Evolutionary conservation across 2,329 filamentous ascomycete genomes (phyloP).

Genomic region (Calycina herbarum): DNA sequence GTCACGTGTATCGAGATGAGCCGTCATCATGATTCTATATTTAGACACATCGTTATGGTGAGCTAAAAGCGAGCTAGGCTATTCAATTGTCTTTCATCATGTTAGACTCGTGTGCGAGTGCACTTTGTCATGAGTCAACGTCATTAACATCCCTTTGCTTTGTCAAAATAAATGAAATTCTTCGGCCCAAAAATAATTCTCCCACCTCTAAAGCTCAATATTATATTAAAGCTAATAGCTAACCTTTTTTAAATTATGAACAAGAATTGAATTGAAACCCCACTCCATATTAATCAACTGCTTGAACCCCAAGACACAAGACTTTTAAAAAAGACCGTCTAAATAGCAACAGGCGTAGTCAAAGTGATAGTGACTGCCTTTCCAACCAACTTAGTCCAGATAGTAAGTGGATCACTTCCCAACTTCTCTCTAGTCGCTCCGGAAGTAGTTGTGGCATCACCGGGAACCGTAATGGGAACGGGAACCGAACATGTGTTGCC

Average conservation of each 20-base stretch:
- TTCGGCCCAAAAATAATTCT: no score
- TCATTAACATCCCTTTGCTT: no score
- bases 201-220: neutral
- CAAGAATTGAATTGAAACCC: neutral
- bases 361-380: constrained; percentile 1
- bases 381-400: constrained; percentile 48
- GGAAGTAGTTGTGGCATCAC: neutral
- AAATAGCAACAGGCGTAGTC: neutral
- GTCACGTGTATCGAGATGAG: no score
- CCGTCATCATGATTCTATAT: no score
- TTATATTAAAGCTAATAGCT: neutral
- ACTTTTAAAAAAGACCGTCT: neutral
- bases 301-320: neutral
- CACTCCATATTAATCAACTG: neutral
- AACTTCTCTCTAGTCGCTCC: constrained; percentile 42
- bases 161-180: no score
- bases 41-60: no score
- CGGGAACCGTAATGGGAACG: constrained; percentile 7
- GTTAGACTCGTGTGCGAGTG: no score
- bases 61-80: no score
- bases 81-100: no score
- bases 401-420: constrained; percentile 48
- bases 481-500: constrained; percentile 3
- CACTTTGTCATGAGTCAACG: no score
- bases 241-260: neutral